phyloP scores from a whole-genome alignment of 495 filamentous ascomycete species.

The Trichoderma orchidacearum region DNA sequence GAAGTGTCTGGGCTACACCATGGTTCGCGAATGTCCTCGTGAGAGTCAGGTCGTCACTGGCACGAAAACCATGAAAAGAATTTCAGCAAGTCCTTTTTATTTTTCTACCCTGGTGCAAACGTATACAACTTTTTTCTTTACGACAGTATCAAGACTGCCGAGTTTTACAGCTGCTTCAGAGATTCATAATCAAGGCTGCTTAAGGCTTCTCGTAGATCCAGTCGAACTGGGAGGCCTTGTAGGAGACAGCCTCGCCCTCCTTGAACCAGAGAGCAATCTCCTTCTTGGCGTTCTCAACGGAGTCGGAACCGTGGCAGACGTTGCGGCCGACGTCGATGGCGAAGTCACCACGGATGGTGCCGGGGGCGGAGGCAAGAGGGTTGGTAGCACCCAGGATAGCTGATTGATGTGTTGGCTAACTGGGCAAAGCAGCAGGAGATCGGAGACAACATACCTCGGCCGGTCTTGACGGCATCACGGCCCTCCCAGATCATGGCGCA shows the following conservation, averaged over 20 bases:
- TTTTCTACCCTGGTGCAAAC: not conserved
- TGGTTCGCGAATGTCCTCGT: slow-evolving; percentile 75
- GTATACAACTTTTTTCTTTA: not conserved
- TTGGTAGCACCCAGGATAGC: slow-evolving; percentile 95
- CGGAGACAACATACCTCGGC: slow-evolving; percentile 51
- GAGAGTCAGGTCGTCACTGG: slow-evolving; percentile 15
- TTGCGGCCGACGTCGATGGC: slow-evolving; percentile 80
- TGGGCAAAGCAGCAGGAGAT: not conserved
- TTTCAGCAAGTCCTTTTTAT: not conserved
- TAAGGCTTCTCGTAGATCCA: slow-evolving; percentile 88
- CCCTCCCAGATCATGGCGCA: slow-evolving; percentile 99
- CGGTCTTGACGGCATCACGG: slow-evolving; percentile 93
- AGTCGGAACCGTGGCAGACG: slow-evolving; percentile 98
- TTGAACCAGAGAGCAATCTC: slow-evolving; percentile 98
- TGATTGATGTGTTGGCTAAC: slow-evolving; percentile 18
- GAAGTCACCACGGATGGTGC: slow-evolving; percentile 79
- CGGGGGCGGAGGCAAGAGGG: slow-evolving; percentile 81
- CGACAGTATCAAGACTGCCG: not conserved
- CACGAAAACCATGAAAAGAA: not conserved
- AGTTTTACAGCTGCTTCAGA: not conserved
- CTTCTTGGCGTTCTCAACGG: slow-evolving; percentile 97
- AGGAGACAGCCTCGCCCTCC: slow-evolving; percentile 64
- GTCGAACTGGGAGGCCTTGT: slow-evolving; percentile 62
- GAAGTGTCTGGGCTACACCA: slow-evolving; percentile 79
- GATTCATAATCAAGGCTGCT: not conserved